Evolutionary conservation across 2,329 filamentous ascomycete genomes (phyloP), one percentile per base, ranked within the genome.

Genomic region (Exophiala lecanii-corni): DNA sequence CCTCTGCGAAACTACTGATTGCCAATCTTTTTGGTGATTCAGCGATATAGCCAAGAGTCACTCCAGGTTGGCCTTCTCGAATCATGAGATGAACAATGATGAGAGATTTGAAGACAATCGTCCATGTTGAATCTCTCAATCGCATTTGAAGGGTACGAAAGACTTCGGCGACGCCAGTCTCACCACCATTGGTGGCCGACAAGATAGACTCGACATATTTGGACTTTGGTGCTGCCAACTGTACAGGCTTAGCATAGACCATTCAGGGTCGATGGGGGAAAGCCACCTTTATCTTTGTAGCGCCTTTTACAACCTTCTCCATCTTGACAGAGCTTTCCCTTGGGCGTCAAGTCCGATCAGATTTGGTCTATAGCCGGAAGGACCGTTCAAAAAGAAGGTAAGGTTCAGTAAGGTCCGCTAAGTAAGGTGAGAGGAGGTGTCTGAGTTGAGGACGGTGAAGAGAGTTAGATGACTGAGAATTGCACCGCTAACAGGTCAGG

Each of bases 161-260:
- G 60, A 98, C 86, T 70, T 98, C 92, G 47, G 84, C 91, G 47
- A 98, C 88, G 55, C 91, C 92, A 41, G 87, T 86, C 68, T 98
- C 92, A 56, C 89, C 92, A 16, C 89, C 84, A 68, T 96, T 88
- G 26, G 92, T 98, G 51, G 92, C 91, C 55, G 96, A 78, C 44
- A 98, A 78, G 62, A 98, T 96, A 63, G 96, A 89, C 67, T 98
- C 92, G 72, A 98, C 94, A 72, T 97, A 98, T 70, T 98, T 98
- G 43, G 91, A 92, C 72, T 98, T 98, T 39, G 92, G 92, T 50
- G 92, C 87, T 55, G 92, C 92, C 68, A 89, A 85, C 87, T 94
- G 60, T 58, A 45, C 57, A 57, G 36, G 41, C 30, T 51, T 57
- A 54, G 55, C 45, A 32, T 46, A 36, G 28, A 16, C 20, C 25